Percentiles rank a stretch among this genome's conserved stretches.
These are phyloP conservation scores for Dioscorea alata DNA, from an alignment of 106 monocot species.

Conservation along the genomic window DNA sequence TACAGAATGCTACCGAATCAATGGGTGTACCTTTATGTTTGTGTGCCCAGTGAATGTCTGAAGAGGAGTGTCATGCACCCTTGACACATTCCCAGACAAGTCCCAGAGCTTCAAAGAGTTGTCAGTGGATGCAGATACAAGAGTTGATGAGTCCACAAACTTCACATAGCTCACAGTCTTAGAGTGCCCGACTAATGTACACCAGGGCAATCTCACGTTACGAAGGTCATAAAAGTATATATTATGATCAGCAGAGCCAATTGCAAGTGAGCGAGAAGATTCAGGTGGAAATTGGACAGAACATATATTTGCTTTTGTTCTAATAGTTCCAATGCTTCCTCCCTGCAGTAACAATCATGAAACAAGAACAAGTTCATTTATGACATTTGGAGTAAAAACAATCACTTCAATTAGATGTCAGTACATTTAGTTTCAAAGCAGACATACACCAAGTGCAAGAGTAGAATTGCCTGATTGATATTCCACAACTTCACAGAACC, in stretches of 20 bases:
- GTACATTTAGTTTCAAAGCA: constrained; percentile 18
- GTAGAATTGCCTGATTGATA: constrained; percentile 56
- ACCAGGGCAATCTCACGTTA: constrained; percentile 46
- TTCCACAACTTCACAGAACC: constrained; percentile 44
- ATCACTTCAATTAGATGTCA: constrained; percentile 1
- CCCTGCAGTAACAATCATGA: constrained; percentile 34
- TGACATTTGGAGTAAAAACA: background rate
- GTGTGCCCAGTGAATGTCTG: constrained; percentile 44
- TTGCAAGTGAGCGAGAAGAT: constrained; percentile 47
- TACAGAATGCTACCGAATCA: background rate
- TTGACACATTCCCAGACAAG: constrained; percentile 12
- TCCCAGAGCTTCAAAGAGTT: constrained; percentile 88
- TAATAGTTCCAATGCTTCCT: constrained; percentile 79
- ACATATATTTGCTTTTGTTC: constrained; percentile 86
- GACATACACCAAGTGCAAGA: constrained; percentile 41
- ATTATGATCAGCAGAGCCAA: constrained; percentile 91
- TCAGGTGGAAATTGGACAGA: constrained; percentile 87
- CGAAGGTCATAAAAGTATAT: constrained; percentile 82
- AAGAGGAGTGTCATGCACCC: constrained; percentile 24
- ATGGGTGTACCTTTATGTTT: constrained; percentile 29
- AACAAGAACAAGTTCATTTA: background rate
- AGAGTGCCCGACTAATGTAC: constrained; percentile 56
- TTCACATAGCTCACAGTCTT: constrained; percentile 95
- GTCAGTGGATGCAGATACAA: constrained; percentile 80
- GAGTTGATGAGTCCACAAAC: constrained; percentile 52